Evolutionary conservation across 2,329 filamentous ascomycete species (phyloP), one percentile per base, ranked within the genome.

Genomic region (Talaromyces sp.): DNA sequence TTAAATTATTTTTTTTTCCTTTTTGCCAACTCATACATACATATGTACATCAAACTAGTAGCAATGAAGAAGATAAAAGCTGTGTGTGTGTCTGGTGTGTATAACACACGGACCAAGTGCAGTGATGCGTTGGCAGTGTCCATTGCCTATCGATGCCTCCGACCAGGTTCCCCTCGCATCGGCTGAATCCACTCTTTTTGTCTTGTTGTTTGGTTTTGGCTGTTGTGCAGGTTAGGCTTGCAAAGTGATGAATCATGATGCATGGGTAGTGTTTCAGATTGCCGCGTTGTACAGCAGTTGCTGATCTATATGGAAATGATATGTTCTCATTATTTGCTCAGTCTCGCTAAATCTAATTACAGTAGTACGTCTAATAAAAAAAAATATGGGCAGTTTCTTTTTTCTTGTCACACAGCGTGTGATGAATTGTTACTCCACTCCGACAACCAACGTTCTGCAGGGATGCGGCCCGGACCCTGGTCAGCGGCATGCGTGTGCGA

Each of bases 51-150:
- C 27, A 53, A 53, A 53, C 49, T 53, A 53, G 49, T 22, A 52
- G 49, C 49, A n/a, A 13, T 53, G 17, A 53, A 53, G 17, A 53
- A 53, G 49, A 53, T 13, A 53, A n/a, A 30, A 8, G 39, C 22
- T 30, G 54, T 33, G 51, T 30, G 22, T 15, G 27, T 28, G 4
- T 22, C 22, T 22, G 22, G 22, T 22, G 22, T 57, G 32, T 58
- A 42, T 44, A 42, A 53, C 58, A 61, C 64, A 65, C 65, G 64
- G 64, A 58, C 63, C 64, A 67, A 65, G 57, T 15, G 44, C 32
- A 47, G 44, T 66, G 66, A 68, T 68, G 66, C 54, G 65, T 65
- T 68, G 66, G 64, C 66, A 68, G 55, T 65, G 64, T 62, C 63
- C 57, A 60, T 55, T 55, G 30, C 60, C 60, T 62, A 62, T 62